phyloP scores from a whole-genome alignment of 192 early-diverging fungal genomes.

The Entomortierella beljakovae region DNA sequence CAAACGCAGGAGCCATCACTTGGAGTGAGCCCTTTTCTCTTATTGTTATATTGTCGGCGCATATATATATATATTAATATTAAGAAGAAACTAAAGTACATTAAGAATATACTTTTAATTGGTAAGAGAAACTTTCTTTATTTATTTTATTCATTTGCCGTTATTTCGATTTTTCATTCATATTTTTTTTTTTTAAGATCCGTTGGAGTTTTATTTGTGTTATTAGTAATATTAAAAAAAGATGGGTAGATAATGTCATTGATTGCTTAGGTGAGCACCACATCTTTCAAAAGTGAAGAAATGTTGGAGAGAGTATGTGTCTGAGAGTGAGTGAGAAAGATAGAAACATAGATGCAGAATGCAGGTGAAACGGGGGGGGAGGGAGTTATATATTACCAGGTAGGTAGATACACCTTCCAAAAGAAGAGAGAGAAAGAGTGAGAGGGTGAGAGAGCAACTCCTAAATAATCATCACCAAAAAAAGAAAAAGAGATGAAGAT shows the following conservation, averaged over 20 bases:
- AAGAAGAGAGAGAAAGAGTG: background rate
- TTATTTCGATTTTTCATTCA: too few species aligned
- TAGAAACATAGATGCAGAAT: background rate
- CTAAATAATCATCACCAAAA: too few species aligned
- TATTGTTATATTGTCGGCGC: too few species aligned
- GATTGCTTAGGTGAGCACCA: background rate
- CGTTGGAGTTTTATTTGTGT: background rate
- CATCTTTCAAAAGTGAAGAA: background rate
- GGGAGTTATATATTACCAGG: too few species aligned
- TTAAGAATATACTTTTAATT: background rate
- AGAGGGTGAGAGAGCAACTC: background rate
- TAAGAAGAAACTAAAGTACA: background rate
- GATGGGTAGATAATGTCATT: background rate
- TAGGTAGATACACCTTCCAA: too few species aligned
- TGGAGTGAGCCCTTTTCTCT: background rate
- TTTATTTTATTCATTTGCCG: too few species aligned
- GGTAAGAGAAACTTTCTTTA: background rate
- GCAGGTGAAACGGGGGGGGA: too few species aligned
- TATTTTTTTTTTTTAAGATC: background rate
- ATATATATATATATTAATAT: background rate
- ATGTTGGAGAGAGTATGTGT: too few species aligned
- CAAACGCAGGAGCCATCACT: conserved; percentile 12
- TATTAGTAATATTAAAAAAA: background rate
- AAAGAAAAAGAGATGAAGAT: background rate
- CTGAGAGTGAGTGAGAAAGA: too few species aligned